Conservation (phyloP, 164 flowering plant genomes). For the Protea cynaroides region DNA sequence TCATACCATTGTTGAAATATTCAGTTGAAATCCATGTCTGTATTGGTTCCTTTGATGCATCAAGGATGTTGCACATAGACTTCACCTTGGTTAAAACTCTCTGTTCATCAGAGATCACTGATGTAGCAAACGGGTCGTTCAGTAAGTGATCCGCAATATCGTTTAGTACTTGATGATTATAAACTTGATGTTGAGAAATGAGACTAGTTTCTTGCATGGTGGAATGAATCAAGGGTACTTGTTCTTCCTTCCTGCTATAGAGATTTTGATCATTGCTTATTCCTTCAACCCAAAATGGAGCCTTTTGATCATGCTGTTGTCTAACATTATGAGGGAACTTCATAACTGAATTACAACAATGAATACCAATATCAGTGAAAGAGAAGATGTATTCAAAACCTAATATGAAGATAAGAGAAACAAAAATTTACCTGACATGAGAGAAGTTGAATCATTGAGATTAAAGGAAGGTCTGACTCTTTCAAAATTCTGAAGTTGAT, state of each 20-base stretch:
- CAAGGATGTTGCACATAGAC: slow-evolving; percentile 7
- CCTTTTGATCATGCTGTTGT: slow-evolving; percentile 1
- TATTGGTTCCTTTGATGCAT: background rate
- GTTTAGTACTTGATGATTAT: background rate
- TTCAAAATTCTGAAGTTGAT: background rate
- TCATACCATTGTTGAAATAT: too few relatives aligned
- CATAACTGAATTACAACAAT: background rate
- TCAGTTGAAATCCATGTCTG: too few relatives aligned
- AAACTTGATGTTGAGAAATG: too few relatives aligned
- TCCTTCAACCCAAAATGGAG: background rate
- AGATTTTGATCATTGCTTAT: background rate
- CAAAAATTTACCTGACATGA: background rate
- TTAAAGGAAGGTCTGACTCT: background rate
- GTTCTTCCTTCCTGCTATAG: background rate
- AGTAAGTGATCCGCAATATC: slow-evolving; percentile 9
- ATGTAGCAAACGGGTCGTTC: background rate
- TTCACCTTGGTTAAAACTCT: background rate
- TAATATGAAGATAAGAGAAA: background rate
- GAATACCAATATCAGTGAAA: background rate
- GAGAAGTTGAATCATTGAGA: background rate
- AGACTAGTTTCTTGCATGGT: slow-evolving; percentile 1
- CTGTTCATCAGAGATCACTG: slow-evolving; percentile 1
- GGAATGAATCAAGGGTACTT: background rate
- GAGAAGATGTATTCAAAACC: background rate
- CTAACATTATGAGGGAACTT: background rate